Evolutionary conservation across 2,329 filamentous ascomycete genomes (phyloP).

Genomic region (Alternaria angustiovoidea): DNA sequence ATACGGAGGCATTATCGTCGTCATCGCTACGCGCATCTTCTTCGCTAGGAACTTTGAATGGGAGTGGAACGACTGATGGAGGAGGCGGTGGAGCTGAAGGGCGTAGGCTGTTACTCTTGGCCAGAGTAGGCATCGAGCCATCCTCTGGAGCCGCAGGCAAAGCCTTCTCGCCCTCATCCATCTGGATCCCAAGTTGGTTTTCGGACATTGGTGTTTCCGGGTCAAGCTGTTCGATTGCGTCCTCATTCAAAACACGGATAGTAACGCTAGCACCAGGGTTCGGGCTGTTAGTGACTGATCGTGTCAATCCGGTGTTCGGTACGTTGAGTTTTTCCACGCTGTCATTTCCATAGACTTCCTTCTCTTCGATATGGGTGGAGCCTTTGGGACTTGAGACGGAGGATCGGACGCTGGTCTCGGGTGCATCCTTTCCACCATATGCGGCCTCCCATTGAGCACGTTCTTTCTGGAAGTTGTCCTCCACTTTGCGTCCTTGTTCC

Average conservation of each 20-base stretch:
- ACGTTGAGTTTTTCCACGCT: constrained; percentile 66
- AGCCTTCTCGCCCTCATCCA: constrained; percentile 4
- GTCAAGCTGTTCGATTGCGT: constrained; percentile 50
- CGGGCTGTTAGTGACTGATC: constrained; percentile 42
- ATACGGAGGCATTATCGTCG: constrained; percentile 64
- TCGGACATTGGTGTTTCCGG: constrained; percentile 37
- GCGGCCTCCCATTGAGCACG: constrained; percentile 76
- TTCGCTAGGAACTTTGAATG: constrained; percentile 67
- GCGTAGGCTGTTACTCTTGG: constrained; percentile 32
- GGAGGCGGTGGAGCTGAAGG: constrained; percentile 51
- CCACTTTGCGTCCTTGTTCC: constrained; percentile 71
- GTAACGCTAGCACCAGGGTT: constrained; percentile 57
- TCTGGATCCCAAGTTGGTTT: constrained; percentile 7
- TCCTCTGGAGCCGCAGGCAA: constrained; percentile 14
- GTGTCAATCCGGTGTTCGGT: constrained; percentile 55
- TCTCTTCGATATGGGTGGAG: constrained; percentile 44
- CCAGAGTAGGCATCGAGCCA: constrained; percentile 2
- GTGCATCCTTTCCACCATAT: constrained; percentile 69
- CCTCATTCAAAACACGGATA: constrained; percentile 63
- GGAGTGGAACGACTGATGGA: constrained; percentile 70
- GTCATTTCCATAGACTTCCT: constrained; percentile 54
- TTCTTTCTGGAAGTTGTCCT: constrained; percentile 68
- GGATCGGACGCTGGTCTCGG: constrained; percentile 62
- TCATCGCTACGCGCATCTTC: constrained; percentile 54
- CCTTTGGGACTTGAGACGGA: constrained; percentile 46